Base-by-base conservation (phyloP, 495 filamentous ascomycete species). In the Thozetella sp. region DNA sequence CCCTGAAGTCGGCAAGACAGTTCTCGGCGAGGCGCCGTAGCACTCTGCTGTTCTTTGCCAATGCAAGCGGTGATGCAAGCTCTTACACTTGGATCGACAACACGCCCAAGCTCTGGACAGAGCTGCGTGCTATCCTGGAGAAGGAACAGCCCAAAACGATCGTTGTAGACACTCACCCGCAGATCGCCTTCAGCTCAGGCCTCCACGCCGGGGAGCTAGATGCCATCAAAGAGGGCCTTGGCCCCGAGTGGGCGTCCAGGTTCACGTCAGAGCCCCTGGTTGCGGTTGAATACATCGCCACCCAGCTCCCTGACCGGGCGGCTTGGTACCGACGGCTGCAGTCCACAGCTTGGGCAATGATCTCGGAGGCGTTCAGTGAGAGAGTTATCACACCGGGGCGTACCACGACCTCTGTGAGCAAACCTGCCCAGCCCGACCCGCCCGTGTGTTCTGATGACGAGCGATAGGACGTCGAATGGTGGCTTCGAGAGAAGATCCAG, bases 321-420 rank as follows among this genome's bases (percentile, higher is more conserved):
- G 61, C 59, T 0, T 78, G 74, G 77, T 81, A 79, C 53, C 58
- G 63, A 22, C 69, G 70, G 45, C 63, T 81, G 63, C 73, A 75
- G 68, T 75, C 76, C 58, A 81, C 77, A 3, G 74, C 75, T 0
- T 81, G 78, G 78, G 75, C 76, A 2, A 74, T 76, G 46, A 81
- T 81, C 55, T 65, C 69, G 25, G 77, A 79, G 57, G 78, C 57
- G 0, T 81, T 81, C 56, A 77, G 75, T 52, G 75, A 76, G 65
- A 59, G 64, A 25, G 69, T 76, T 11, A 75, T 81, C 30, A 63
- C 57, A 24, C 78, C 78, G 2, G 77, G 75, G 2, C 58, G 63
- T 26, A 76, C 77, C 15, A 78, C 69, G 1, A 79, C 77, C 12
- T 61, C 60, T 59, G 77, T 80, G 60, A 59, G 69, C 59, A 34